Evolutionary conservation across 768 basidiomycete genomes (phyloP).

Genomic region (Rhizopogon vulgaris): DNA sequence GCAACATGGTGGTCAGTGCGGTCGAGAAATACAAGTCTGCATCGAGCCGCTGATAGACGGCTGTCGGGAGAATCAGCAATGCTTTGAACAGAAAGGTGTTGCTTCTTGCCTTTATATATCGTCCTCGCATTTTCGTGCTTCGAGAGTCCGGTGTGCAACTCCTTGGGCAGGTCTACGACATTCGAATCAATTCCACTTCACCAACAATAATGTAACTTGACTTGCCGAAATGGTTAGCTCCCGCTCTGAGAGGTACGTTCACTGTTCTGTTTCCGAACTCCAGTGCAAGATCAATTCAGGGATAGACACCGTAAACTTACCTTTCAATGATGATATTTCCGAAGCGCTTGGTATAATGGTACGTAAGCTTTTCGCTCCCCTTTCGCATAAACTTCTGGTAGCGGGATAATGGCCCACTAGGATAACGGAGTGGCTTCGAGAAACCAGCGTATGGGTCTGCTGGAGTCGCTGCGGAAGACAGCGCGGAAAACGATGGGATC

Average conservation of each 20-base stretch:
- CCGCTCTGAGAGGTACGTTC: constrained; percentile 45
- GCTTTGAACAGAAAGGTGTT: not conserved
- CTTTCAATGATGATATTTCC: constrained; percentile 41
- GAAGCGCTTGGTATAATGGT: constrained; percentile 53
- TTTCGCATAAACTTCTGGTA: constrained; percentile 39
- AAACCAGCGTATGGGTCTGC: constrained; percentile 38
- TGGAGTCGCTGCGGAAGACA: constrained; percentile 8
- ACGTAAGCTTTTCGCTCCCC: constrained; percentile 30
- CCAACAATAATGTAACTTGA: not conserved
- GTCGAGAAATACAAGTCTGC: constrained; percentile 52
- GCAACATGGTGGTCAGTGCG: constrained; percentile 50
- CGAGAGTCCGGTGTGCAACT: constrained; percentile 32
- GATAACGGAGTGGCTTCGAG: constrained; percentile 36
- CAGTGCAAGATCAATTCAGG: not conserved
- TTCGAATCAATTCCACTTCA: not conserved
- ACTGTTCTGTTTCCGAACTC: not conserved
- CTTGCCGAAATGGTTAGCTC: constrained; percentile 49
- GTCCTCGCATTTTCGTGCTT: constrained; percentile 21
- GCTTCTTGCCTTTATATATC: constrained; percentile 21
- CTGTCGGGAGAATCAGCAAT: constrained; percentile 22
- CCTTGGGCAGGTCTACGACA: constrained; percentile 36
- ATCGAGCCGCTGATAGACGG: constrained; percentile 52
- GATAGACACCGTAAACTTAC: constrained; percentile 25
- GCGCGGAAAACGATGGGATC: constrained; percentile 43
- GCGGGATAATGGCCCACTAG: constrained; percentile 33